phyloP scores from a whole-genome alignment of 225 moss, liverwort and hornwort species.

The Polytrichum formosum region DNA sequence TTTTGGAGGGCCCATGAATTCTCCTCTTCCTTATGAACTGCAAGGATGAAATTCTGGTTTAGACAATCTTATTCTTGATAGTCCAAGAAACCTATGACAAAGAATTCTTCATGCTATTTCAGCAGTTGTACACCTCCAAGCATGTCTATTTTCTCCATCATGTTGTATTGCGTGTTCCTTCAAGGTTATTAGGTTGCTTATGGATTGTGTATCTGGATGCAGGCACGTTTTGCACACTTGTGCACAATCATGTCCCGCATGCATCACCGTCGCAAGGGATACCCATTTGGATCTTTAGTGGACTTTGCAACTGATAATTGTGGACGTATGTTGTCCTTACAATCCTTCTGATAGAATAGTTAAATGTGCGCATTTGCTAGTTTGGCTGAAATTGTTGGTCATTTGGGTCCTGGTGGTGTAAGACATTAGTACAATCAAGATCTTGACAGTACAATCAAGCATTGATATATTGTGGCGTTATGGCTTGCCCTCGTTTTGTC shows the following conservation, averaged over 20 bases:
- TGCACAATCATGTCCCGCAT: slow-evolving; percentile 70
- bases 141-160: background rate
- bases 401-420: too few species aligned
- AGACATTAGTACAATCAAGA: too few species aligned
- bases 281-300: slow-evolving; percentile 93
- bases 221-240: slow-evolving; percentile 66
- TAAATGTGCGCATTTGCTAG: too few species aligned
- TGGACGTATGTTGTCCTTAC: slow-evolving; percentile 61
- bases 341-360: too few species aligned
- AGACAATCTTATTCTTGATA: too few species aligned
- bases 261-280: slow-evolving; percentile 62
- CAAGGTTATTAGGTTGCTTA: background rate
- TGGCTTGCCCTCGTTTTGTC: too few species aligned
- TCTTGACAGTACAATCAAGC: too few species aligned
- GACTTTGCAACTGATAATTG: slow-evolving; percentile 87
- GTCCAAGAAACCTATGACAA: too few species aligned
- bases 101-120: background rate
- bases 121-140: background rate
- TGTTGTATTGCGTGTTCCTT: background rate
- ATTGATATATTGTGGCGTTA: too few species aligned
- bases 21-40: too few species aligned
- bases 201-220: background rate
- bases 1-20: too few species aligned
- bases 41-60: background rate
- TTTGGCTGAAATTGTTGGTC: too few species aligned